phyloP scores from a whole-genome alignment of 2,329 filamentous ascomycete species.

The Neonectria faginata region DNA sequence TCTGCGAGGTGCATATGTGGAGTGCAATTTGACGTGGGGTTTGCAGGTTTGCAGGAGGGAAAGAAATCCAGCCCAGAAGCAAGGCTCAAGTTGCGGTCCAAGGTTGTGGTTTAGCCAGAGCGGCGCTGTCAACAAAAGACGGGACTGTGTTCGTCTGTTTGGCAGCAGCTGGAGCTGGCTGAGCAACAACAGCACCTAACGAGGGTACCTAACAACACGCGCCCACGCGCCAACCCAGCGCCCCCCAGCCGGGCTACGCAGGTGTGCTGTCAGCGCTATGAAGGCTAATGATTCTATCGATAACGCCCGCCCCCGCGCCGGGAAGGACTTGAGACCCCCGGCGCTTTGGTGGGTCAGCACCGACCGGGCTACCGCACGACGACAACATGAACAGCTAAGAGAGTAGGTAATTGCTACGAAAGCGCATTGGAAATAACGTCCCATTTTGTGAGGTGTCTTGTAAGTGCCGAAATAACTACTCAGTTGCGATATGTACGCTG shows the following conservation, averaged over 20 bases:
- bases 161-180: conserved; percentile 4
- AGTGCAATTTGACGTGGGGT: conserved; percentile 52
- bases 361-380: too few relatives aligned
- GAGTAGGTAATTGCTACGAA: too few relatives aligned
- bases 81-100: conserved; percentile 25
- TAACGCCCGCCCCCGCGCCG: conserved; percentile 13
- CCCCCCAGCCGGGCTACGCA: conserved; percentile 2
- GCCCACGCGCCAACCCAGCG: not conserved
- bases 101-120: not conserved
- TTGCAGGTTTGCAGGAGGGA: conserved; percentile 54
- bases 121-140: conserved; percentile 33
- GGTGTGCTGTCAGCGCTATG: conserved; percentile 13
- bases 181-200: conserved; percentile 11
- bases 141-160: not conserved
- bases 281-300: conserved; percentile 13
- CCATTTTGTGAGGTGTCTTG: not conserved
- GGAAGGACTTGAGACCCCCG: too few relatives aligned
- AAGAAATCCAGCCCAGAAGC: conserved; percentile 32
- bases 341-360: too few relatives aligned
- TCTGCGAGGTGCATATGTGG: conserved; percentile 46
- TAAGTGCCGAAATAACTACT: not conserved
- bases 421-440: not conserved
- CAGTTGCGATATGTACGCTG: not conserved
- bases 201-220: not conserved
- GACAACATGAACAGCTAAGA: too few relatives aligned